Percentiles rank a stretch among this genome's conserved stretches.
phyloP scores from a whole-genome alignment of 768 basidiomycete genomes.

The Rhodotorula diobovata region DNA sequence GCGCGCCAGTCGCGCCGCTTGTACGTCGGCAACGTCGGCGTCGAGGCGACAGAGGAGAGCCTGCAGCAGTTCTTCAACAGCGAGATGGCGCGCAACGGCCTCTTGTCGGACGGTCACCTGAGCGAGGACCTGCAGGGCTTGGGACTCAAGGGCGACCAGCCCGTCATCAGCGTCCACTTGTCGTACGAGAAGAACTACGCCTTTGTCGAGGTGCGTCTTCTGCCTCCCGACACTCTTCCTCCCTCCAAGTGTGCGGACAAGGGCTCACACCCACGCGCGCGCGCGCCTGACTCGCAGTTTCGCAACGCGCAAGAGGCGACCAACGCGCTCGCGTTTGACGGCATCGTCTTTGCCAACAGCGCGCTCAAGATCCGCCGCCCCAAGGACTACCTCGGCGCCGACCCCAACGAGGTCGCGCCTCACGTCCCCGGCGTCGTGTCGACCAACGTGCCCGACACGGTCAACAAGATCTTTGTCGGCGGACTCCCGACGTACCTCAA shows the following conservation, averaged over 20 bases:
- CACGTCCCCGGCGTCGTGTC: slow-evolving; percentile 95
- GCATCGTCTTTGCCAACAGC: slow-evolving; percentile 87
- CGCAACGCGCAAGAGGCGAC: slow-evolving; percentile 95
- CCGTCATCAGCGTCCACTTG: slow-evolving; percentile 88
- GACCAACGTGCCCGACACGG: slow-evolving; percentile 91
- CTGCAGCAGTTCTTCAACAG: slow-evolving; percentile 89
- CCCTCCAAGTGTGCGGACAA: not conserved
- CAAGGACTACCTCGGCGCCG: slow-evolving; percentile 85
- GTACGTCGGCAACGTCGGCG: slow-evolving; percentile 94
- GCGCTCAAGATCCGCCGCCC: slow-evolving; percentile 97
- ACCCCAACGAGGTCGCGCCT: slow-evolving; percentile 58
- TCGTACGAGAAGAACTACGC: slow-evolving; percentile 99
- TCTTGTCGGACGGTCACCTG: slow-evolving; percentile 48
- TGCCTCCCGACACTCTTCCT: not conserved
- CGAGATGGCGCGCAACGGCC: slow-evolving; percentile 88
- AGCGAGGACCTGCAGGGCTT: slow-evolving; percentile 43
- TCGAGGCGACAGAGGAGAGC: slow-evolving; percentile 88
- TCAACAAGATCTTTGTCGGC: slow-evolving; percentile 97
- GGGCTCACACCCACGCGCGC: slow-evolving; percentile 9
- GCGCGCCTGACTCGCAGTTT: slow-evolving; percentile 61
- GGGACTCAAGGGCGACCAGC: slow-evolving; percentile 67
- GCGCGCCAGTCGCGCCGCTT: slow-evolving; percentile 86
- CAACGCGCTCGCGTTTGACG: slow-evolving; percentile 94
- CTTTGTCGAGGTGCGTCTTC: slow-evolving; percentile 76
- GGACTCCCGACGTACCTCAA: slow-evolving; percentile 91